These are phyloP conservation scores for Hymenochaete sp. DNA, from an alignment of 1,284 basidiomycete species.

Conservation along the genomic window DNA sequence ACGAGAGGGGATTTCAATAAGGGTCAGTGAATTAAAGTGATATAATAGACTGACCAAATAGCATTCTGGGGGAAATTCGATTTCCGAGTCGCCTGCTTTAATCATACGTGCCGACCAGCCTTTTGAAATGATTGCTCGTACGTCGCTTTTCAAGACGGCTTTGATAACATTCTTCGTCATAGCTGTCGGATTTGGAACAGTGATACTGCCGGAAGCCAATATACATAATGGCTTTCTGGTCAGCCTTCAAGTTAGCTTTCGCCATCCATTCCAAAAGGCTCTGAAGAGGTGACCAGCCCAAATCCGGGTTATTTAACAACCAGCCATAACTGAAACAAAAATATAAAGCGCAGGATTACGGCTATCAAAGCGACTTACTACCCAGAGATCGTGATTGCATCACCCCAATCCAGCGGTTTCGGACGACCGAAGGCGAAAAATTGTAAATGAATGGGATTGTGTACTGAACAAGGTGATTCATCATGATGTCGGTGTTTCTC, in stretches of 20 bases:
- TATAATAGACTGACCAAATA: slow-evolving; percentile 30
- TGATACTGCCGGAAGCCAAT: slow-evolving; percentile 69
- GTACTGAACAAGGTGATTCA: slow-evolving; percentile 56
- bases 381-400: slow-evolving; percentile 56
- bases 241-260: slow-evolving; percentile 46
- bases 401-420: slow-evolving; percentile 70
- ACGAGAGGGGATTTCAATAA: slow-evolving; percentile 9
- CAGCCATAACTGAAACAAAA: slow-evolving; percentile 33
- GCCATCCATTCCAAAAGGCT: slow-evolving; percentile 47
- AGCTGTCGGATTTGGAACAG: slow-evolving; percentile 58
- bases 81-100: slow-evolving; percentile 31
- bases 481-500: slow-evolving; percentile 50
- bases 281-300: slow-evolving; percentile 48
- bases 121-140: slow-evolving; percentile 67
- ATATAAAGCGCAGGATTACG: neutral
- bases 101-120: slow-evolving; percentile 65
- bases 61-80: slow-evolving; percentile 36
- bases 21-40: slow-evolving; percentile 19
- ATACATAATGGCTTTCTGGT: slow-evolving; percentile 62
- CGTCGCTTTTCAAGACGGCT: slow-evolving; percentile 56
- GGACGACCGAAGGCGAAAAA: slow-evolving; percentile 55
- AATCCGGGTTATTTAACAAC: slow-evolving; percentile 58
- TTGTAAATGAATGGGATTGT: slow-evolving; percentile 71
- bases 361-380: slow-evolving; percentile 31
- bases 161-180: slow-evolving; percentile 58